Evolutionary conservation across 192 early-diverging fungal species (phyloP).

Genomic region (Coemansia sp.): DNA sequence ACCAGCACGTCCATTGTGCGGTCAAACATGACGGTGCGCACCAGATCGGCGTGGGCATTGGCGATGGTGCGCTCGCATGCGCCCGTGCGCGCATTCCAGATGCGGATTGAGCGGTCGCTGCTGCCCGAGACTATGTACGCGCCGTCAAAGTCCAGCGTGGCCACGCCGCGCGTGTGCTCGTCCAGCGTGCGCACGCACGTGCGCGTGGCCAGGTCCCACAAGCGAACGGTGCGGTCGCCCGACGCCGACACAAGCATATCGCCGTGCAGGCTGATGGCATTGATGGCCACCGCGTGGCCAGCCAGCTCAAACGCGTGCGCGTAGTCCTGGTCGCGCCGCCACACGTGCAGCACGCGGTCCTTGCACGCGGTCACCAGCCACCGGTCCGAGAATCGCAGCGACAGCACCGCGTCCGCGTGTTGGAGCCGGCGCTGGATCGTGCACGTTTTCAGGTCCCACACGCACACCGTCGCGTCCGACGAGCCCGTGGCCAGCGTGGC

Average conservation of each 20-base stretch:
- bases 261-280: conserved; percentile 68
- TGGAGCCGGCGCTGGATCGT: conserved; percentile 49
- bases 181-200: conserved; percentile 59
- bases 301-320: conserved; percentile 55
- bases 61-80: conserved; percentile 48
- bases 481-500: conserved; percentile 64
- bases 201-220: conserved; percentile 78
- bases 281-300: conserved; percentile 77
- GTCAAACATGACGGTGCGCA: conserved; percentile 41
- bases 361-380: conserved; percentile 80
- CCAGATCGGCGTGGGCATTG: conserved; percentile 32
- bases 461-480: conserved; percentile 60
- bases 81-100: conserved; percentile 69
- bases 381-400: conserved; percentile 69
- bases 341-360: conserved; percentile 78
- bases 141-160: conserved; percentile 89
- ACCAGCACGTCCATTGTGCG: conserved; percentile 57
- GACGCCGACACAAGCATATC: conserved; percentile 65
- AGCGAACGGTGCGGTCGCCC: conserved; percentile 77
- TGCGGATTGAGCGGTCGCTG: conserved; percentile 71
- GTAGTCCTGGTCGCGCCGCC: conserved; percentile 55
- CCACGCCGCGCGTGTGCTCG: conserved; percentile 79
- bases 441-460: conserved; percentile 68
- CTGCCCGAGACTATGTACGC: conserved; percentile 77
- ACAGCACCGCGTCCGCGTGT: conserved; percentile 67